A percentile compares a stretch with the other conserved stretches of the same genome.
phyloP scores from a whole-genome alignment of 2,329 filamentous ascomycete species.

The Cladosporium sp. region DNA sequence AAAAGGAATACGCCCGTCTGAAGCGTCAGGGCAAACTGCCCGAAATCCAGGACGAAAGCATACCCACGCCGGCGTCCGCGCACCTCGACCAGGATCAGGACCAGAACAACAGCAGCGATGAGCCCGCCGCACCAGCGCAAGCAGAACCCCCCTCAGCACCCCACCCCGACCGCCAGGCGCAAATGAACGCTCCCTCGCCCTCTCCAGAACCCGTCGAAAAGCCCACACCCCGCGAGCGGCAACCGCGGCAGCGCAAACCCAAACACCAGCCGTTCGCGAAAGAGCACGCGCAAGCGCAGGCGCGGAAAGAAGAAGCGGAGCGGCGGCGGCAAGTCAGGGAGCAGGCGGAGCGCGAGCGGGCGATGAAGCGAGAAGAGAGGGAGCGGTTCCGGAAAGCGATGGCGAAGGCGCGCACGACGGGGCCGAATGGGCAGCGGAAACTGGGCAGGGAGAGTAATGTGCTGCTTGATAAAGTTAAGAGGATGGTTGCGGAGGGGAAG shows the following conservation, averaged over 20 bases:
- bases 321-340: slow-evolving; percentile 53
- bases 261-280: slow-evolving; percentile 1
- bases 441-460: slow-evolving; percentile 74
- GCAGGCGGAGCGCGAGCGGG: slow-evolving; percentile 56
- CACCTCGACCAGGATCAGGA: slow-evolving; percentile 12
- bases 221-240: slow-evolving; percentile 22
- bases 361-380: slow-evolving; percentile 51
- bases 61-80: slow-evolving; percentile 28
- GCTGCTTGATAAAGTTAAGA: slow-evolving; percentile 70
- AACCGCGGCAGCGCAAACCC: slow-evolving; percentile 12
- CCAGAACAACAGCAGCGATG: background rate
- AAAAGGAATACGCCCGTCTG: slow-evolving; percentile 85
- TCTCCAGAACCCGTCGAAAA: background rate
- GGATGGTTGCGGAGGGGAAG: slow-evolving; percentile 49
- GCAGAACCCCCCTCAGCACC: slow-evolving; percentile 41
- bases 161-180: slow-evolving; percentile 30
- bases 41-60: slow-evolving; percentile 20
- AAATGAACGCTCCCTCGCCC: slow-evolving; percentile 21
- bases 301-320: slow-evolving; percentile 57
- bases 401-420: slow-evolving; percentile 54
- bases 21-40: slow-evolving; percentile 50
- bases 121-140: background rate
- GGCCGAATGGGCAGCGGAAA: slow-evolving; percentile 66
- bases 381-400: slow-evolving; percentile 65
- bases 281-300: slow-evolving; percentile 22